Evolutionary conservation across 2,329 filamentous ascomycete genomes (phyloP).

Genomic region (Colletotrichum chrysophilum): DNA sequence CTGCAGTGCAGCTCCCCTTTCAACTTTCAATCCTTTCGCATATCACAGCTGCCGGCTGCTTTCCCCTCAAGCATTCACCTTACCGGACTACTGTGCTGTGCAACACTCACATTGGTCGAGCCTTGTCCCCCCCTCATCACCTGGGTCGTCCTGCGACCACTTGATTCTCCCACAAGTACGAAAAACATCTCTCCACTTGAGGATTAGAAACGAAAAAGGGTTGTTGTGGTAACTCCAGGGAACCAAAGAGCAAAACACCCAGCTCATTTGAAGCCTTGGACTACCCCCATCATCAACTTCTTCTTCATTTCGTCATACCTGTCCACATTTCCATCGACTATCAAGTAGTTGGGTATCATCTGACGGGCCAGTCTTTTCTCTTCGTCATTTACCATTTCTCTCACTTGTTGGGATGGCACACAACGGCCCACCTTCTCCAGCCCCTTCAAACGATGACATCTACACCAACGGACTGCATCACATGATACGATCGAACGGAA

Average conservation of each 20-base stretch:
- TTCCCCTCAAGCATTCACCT: neutral
- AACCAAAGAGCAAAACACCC: neutral
- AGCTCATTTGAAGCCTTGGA: neutral
- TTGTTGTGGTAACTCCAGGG: neutral
- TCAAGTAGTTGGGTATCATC: neutral
- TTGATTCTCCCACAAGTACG: conserved; percentile 10
- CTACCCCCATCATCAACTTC: neutral
- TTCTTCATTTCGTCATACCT: neutral
- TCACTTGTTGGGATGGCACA: conserved; percentile 37
- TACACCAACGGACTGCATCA: conserved; percentile 48
- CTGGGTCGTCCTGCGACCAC: neutral
- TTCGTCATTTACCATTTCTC: neutral
- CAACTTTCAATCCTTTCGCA: neutral
- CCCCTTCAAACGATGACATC: conserved; percentile 41
- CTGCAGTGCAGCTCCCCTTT: neutral
- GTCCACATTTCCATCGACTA: neutral
- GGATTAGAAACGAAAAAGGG: neutral
- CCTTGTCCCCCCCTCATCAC: neutral
- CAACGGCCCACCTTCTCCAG: conserved; percentile 49
- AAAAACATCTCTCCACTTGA: neutral
- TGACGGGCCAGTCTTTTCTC: neutral
- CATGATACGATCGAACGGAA: conserved; percentile 48
- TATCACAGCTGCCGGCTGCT: neutral
- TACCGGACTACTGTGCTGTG: neutral
- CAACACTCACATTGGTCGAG: neutral